Percentiles rank a stretch among this genome's conserved stretches.
Conservation (phyloP, 2,329 filamentous ascomycete genomes). For the Raffaelea deltoideospora region DNA sequence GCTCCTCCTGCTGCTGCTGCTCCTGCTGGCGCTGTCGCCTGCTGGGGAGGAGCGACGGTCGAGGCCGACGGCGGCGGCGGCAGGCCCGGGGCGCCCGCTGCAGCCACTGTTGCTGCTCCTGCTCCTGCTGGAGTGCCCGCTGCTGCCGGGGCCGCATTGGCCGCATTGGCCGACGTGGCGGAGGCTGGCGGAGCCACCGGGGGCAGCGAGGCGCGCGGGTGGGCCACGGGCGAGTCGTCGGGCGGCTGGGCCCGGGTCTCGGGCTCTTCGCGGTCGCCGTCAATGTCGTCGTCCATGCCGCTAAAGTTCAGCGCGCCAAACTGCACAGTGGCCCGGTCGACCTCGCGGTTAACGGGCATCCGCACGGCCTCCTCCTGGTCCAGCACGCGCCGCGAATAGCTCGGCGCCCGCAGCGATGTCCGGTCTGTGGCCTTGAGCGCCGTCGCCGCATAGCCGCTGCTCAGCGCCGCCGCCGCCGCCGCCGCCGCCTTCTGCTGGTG, state of each 20-base stretch:
- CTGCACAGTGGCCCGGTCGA: conserved; percentile 84
- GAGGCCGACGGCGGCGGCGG: neutral
- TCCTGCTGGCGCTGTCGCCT: neutral
- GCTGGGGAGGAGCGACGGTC: neutral
- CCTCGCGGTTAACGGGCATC: conserved; percentile 92
- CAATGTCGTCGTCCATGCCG: conserved; percentile 73
- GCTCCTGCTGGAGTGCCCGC: conserved; percentile 21
- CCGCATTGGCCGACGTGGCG: conserved; percentile 39
- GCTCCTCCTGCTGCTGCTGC: too few species aligned
- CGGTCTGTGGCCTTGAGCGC: conserved; percentile 63
- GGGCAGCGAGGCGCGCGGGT: conserved; percentile 75
- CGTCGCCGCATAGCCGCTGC: conserved; percentile 65
- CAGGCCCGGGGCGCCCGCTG: conserved; percentile 17
- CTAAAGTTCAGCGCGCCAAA: conserved; percentile 92
- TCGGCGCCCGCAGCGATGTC: conserved; percentile 51
- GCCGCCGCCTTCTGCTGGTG: conserved; percentile 30
- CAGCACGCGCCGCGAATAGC: conserved; percentile 71
- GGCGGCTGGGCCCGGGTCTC: conserved; percentile 90
- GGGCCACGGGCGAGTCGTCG: conserved; percentile 76
- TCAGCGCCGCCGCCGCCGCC: conserved; percentile 32
- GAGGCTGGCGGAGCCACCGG: conserved; percentile 45
- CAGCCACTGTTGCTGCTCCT: too few species aligned
- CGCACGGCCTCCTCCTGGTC: conserved; percentile 97
- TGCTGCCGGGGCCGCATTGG: conserved; percentile 16
- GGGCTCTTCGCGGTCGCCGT: conserved; percentile 86